phyloP scores from a whole-genome alignment of 768 basidiomycete genomes.

The Suillus variegatus region DNA sequence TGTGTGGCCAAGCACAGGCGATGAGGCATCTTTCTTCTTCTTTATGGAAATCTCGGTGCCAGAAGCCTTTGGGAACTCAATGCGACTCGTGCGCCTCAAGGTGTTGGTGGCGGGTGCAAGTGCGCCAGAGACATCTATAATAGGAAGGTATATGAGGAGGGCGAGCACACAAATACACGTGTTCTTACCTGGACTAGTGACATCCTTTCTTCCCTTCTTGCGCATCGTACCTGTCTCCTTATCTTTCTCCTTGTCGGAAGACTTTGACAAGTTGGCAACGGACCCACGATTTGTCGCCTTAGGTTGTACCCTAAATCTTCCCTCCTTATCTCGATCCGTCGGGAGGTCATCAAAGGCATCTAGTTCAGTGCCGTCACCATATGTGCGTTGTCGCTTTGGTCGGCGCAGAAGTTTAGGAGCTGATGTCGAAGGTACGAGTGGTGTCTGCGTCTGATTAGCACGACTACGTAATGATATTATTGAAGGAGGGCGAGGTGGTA shows the following conservation, averaged over 20 bases:
- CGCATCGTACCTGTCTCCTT: slow-evolving; percentile 57
- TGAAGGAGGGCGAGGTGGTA: slow-evolving; percentile 62
- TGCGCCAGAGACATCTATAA: slow-evolving; percentile 26
- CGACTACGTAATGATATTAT: slow-evolving; percentile 46
- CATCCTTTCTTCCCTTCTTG: slow-evolving; percentile 55
- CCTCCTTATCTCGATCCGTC: slow-evolving; percentile 82
- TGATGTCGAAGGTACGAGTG: slow-evolving; percentile 43
- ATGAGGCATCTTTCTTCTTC: slow-evolving; percentile 56
- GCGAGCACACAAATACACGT: slow-evolving; percentile 6
- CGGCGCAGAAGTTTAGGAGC: slow-evolving; percentile 69
- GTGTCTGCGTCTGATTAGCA: slow-evolving; percentile 25
- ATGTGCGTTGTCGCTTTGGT: slow-evolving; percentile 75
- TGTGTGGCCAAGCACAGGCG: slow-evolving; percentile 46
- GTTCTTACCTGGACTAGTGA: slow-evolving; percentile 45
- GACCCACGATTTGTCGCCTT: slow-evolving; percentile 67
- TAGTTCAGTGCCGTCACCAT: slow-evolving; percentile 88
- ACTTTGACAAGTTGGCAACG: slow-evolving; percentile 45
- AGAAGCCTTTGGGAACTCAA: slow-evolving; percentile 51
- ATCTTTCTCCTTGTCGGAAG: slow-evolving; percentile 40
- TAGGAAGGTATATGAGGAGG: background rate
- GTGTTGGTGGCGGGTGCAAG: slow-evolving; percentile 49
- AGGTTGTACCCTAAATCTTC: slow-evolving; percentile 72
- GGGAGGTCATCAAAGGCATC: slow-evolving; percentile 87
- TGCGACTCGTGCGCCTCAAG: slow-evolving; percentile 56
- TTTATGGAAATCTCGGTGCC: slow-evolving; percentile 41